Evolutionary conservation across 225 moss, liverwort and hornwort species (phyloP).

Genomic region (Lunularia cruciata): DNA sequence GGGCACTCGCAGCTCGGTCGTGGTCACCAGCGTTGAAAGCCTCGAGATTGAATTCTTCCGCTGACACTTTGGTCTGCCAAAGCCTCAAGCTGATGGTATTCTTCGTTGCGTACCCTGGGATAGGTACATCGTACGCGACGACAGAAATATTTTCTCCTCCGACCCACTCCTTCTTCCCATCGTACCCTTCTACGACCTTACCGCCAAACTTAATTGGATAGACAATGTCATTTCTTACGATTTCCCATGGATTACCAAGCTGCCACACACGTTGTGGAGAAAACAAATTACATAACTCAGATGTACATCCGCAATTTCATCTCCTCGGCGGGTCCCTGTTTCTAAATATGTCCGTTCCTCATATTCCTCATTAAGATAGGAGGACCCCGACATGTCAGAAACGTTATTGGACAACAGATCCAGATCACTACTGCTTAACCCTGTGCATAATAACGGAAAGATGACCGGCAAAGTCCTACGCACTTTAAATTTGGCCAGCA

Average conservation of each 20-base stretch:
- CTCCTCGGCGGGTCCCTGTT: no score
- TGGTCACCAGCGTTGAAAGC: conserved; percentile 87
- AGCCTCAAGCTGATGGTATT: conserved; percentile 87
- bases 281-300: no score
- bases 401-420: no score
- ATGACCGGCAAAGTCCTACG: no score
- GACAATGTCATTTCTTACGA: conserved; percentile 72
- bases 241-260: conserved; percentile 96
- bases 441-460: no score
- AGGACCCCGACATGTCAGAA: no score
- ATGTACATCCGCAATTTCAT: no score
- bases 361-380: no score
- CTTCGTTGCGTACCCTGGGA: conserved; percentile 84
- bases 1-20: conserved; percentile 58
- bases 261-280: conserved; percentile 27
- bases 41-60: conserved; percentile 69
- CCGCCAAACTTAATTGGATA: conserved; percentile 85
- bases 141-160: conserved; percentile 72
- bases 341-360: no score
- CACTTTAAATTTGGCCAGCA: no score
- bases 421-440: no score
- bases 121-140: conserved; percentile 86
- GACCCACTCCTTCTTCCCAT: conserved; percentile 83
- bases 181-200: conserved; percentile 67
- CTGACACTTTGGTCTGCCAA: conserved; percentile 75